Conservation (phyloP, 2,329 filamentous ascomycete species). For the Aspergillus glaucus region DNA sequence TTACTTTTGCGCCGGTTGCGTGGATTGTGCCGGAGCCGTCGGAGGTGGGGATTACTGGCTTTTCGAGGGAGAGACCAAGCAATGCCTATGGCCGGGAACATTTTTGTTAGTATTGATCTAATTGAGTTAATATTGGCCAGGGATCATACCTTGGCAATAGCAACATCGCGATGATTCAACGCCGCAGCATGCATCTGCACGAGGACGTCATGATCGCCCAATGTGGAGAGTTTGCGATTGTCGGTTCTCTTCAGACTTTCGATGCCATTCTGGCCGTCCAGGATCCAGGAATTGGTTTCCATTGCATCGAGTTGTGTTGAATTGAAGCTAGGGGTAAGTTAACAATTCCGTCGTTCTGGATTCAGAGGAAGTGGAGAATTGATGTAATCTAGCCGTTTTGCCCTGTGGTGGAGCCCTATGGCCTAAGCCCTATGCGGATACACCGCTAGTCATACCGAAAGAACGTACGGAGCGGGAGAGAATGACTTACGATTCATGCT, state of each 20-base stretch:
- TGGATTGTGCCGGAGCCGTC: conserved; percentile 38
- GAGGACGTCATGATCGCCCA: conserved; percentile 61
- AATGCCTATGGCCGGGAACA: not conserved
- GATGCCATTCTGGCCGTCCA: conserved; percentile 27
- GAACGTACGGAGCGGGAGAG: no score
- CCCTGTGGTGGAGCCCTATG: not conserved
- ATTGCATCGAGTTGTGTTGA: not conserved
- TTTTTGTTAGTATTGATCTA: no score
- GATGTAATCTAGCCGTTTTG: not conserved
- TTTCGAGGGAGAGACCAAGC: not conserved
- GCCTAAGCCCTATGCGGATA: not conserved
- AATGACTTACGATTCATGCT: no score
- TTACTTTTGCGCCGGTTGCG: conserved; percentile 46
- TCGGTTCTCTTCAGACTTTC: conserved; percentile 48
- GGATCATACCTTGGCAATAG: conserved; percentile 21
- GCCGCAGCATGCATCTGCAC: conserved; percentile 48
- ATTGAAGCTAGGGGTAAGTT: not conserved
- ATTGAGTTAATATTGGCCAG: conserved; percentile 9
- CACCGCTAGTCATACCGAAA: no score
- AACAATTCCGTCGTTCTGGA: not conserved
- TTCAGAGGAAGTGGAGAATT: not conserved
- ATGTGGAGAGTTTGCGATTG: conserved; percentile 44
- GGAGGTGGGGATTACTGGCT: conserved; percentile 38
- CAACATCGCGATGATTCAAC: conserved; percentile 39
- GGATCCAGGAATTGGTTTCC: conserved; percentile 6